Evolutionary conservation across 2,329 filamentous ascomycete genomes (phyloP).

Genomic region (Falciphora oryzae): DNA sequence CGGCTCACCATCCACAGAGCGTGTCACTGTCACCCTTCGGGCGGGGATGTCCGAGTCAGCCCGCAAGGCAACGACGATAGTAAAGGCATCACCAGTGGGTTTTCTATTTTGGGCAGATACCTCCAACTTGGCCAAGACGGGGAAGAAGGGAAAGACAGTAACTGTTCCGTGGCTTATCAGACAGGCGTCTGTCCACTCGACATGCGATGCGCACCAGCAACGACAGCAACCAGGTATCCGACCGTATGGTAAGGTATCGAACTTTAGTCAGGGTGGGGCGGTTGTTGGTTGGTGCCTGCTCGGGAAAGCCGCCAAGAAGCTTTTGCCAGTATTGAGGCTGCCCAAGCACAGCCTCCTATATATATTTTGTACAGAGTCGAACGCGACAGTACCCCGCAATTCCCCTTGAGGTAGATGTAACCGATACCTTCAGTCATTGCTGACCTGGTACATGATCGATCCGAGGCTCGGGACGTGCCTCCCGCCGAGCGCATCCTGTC

Average conservation of each 20-base stretch:
- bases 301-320: background rate
- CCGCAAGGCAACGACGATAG: background rate
- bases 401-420: too few species aligned
- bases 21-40: too few species aligned
- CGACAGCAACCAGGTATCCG: background rate
- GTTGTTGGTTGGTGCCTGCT: background rate
- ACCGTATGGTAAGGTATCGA: background rate
- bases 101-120: background rate
- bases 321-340: background rate
- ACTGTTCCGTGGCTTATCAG: background rate
- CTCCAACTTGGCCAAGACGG: background rate
- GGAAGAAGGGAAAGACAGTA: background rate
- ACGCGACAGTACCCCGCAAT: background rate
- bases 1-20: too few species aligned
- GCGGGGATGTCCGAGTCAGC: background rate
- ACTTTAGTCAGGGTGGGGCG: background rate
- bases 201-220: too few species aligned
- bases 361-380: background rate
- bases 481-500: background rate
- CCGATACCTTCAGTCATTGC: too few species aligned
- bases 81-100: background rate
- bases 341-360: background rate
- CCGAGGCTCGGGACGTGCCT: background rate
- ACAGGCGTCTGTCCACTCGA: background rate
- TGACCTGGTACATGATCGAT: background rate